Evolutionary conservation across 495 filamentous ascomycete species (phyloP).

Genomic region (Parachaetomium inaequale): DNA sequence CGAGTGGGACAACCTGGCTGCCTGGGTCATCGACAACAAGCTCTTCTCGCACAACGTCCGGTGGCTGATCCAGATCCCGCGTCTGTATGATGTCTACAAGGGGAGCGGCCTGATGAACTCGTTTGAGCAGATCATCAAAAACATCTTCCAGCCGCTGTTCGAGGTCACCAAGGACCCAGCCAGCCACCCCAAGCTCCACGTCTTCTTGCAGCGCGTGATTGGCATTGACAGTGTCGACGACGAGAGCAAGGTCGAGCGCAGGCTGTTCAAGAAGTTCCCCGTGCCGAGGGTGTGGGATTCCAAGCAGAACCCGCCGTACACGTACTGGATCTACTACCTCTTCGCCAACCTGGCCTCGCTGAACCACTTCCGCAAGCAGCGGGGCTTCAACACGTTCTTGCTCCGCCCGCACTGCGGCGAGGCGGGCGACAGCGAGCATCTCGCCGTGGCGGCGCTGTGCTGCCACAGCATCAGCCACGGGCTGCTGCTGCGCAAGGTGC

Average conservation of each 20-base stretch:
- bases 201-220: constrained; percentile 92
- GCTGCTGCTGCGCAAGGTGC: constrained; percentile 87
- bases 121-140: constrained; percentile 86
- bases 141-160: constrained; percentile 90
- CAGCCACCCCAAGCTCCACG: constrained; percentile 86
- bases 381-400: constrained; percentile 94
- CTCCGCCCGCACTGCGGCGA: constrained; percentile 94
- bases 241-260: constrained; percentile 91
- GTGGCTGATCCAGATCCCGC: constrained; percentile 93
- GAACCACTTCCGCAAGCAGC: constrained; percentile 83
- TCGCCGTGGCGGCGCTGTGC: constrained; percentile 86
- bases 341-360: constrained; percentile 92
- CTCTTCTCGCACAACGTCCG: constrained; percentile 95
- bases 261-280: constrained; percentile 89
- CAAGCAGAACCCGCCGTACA: constrained; percentile 95
- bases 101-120: constrained; percentile 76
- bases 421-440: constrained; percentile 92
- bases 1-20: constrained; percentile 97
- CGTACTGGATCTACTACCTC: constrained; percentile 97
- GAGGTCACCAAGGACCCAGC: constrained; percentile 86
- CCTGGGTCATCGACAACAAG: constrained; percentile 99
- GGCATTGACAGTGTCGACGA: constrained; percentile 98
- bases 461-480: constrained; percentile 98
- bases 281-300: constrained; percentile 82
- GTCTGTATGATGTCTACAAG: constrained; percentile 95